phyloP scores from a whole-genome alignment of 768 basidiomycete genomes.

The Naganishia onofrii region DNA sequence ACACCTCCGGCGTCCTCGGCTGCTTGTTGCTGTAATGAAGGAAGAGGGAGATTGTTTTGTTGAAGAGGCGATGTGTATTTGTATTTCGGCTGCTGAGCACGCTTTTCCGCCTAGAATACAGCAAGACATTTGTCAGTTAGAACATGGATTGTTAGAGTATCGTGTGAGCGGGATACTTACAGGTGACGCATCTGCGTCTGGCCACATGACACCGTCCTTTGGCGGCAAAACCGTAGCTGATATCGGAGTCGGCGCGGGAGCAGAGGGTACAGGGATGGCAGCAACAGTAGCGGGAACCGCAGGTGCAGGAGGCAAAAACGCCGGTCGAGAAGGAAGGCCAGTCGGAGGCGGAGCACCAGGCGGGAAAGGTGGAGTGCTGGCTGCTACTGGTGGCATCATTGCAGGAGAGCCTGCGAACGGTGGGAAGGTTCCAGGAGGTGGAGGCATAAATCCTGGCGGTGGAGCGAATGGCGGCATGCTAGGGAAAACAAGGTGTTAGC shows the following conservation, averaged over 20 bases:
- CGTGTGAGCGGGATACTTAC: conserved; percentile 33
- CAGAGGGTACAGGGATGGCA: conserved; percentile 1
- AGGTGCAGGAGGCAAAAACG: conserved; percentile 15
- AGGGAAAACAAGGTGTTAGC: conserved; percentile 42
- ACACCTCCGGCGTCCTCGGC: conserved; percentile 23
- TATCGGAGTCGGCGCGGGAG: neutral
- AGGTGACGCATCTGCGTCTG: conserved; percentile 44
- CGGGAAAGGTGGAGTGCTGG: conserved; percentile 9
- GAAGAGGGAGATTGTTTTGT: neutral
- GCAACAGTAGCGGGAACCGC: neutral
- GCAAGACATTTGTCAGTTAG: neutral
- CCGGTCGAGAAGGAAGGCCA: conserved; percentile 26
- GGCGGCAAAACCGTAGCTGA: conserved; percentile 39
- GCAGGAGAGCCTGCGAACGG: conserved; percentile 45
- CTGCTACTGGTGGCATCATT: conserved; percentile 27
- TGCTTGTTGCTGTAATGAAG: conserved; percentile 2
- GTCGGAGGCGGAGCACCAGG: neutral
- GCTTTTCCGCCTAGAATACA: conserved; percentile 45
- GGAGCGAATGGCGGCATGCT: conserved; percentile 39
- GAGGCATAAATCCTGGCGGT: conserved; percentile 25
- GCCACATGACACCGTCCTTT: conserved; percentile 52
- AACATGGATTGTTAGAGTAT: neutral
- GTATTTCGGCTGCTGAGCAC: conserved; percentile 48
- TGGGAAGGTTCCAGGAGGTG: conserved; percentile 35
- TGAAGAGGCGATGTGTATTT: conserved; percentile 45